Evolutionary conservation across 2,329 filamentous ascomycete genomes (phyloP), one percentile per base, ranked within the genome.

Genomic region (Diaporthe vaccinii): DNA sequence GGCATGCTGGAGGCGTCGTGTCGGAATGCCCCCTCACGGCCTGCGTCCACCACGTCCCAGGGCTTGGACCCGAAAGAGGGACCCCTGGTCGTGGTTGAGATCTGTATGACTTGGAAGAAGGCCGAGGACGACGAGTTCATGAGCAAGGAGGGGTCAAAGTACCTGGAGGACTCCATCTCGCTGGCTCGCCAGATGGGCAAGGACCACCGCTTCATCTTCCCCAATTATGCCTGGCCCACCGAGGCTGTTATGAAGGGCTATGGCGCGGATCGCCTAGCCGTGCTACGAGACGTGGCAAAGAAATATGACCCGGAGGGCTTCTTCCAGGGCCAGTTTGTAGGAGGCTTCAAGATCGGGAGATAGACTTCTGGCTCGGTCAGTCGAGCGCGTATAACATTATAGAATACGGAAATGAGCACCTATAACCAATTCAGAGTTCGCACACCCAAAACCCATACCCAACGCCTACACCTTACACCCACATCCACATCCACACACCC

Each of bases 291-390:
- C 12, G 57, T 61, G 6, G 69, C 69, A 17, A 39, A 36, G 57
- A 72, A 41, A 51, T 72, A 57, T 57, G 69, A 72, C 15, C 69
- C 55, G 5, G 44, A 62, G 22, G 57, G 69, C 59, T 72, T 72
- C n/a, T 72, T 72, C 57, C 69, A 72, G 57, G 44, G 15, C 3
- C 69, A 72, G 41, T 72, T 61, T 62, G 69, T 72, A 22, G 69
- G 69, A 5, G 69, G 69, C 7, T 72, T 72, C 41, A 72, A 61
- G 46, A 51, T 62, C 3, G 57, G 41, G 41, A 62, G 12, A 41
- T 72, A 53, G 49, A 53, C 46, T 39, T 39, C 10, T 39, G 36
- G 36, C 36, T 39, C 10, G 36, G 36, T 4, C 36, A 39, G 36
- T 39, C 36, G 3, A 39, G 36, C 36, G 36, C 14, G 36, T 39